Conservation (phyloP, 306 rosid species). For the Sophora flavescens region DNA sequence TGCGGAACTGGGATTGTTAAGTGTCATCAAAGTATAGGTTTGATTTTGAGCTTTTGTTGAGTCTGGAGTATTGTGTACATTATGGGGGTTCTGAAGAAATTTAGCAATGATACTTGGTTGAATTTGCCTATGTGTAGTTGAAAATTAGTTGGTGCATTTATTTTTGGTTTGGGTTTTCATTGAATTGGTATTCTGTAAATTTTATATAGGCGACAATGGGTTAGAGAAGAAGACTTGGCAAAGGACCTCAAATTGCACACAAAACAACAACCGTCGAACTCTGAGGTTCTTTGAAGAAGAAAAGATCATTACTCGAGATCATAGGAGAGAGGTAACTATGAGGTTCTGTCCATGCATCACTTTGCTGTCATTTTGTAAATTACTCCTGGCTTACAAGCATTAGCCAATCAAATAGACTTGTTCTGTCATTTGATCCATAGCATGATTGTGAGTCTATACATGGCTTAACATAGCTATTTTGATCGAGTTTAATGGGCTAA, state of each 20-base stretch:
- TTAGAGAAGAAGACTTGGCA: constrained; percentile 95
- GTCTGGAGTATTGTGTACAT: neutral
- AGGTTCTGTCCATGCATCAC: constrained; percentile 34
- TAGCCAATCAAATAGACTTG: neutral
- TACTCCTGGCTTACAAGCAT: constrained; percentile 2
- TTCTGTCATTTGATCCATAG: constrained; percentile 14
- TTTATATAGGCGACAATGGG: constrained; percentile 87
- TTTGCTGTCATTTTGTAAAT: constrained; percentile 15
- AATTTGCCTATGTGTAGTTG: constrained; percentile 1
- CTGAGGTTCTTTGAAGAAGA: constrained; percentile 91
- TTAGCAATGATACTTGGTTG: too few species aligned
- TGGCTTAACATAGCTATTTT: neutral
- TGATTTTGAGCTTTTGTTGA: neutral
- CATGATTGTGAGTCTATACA: neutral
- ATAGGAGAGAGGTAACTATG: constrained; percentile 81
- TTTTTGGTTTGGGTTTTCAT: constrained; percentile 31
- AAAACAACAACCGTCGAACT: constrained; percentile 1
- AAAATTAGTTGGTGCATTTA: neutral
- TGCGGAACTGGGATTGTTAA: neutral
- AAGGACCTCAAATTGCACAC: constrained; percentile 73
- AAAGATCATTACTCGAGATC: constrained; percentile 88
- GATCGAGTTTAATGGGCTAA: constrained; percentile 10
- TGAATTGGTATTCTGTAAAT: neutral
- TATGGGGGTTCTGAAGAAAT: too few species aligned
- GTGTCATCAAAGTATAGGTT: neutral